Conservation (phyloP, 2,329 filamentous ascomycete species). For the Pyrenophora graminea region DNA sequence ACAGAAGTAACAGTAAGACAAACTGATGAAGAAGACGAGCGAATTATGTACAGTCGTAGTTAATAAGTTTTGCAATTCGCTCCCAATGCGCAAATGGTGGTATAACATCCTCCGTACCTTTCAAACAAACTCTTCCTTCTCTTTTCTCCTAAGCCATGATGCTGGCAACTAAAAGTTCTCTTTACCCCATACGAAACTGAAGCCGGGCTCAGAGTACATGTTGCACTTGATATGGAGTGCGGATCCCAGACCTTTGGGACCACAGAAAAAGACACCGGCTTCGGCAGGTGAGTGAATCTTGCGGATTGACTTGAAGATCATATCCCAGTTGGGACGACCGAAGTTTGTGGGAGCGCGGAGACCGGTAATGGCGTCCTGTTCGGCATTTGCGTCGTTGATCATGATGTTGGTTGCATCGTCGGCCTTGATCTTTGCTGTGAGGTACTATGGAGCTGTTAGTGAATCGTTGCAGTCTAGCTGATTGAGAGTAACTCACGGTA, state of each 20-base stretch:
- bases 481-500: slow-evolving; percentile 54
- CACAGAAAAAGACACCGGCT: slow-evolving; percentile 70
- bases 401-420: slow-evolving; percentile 90
- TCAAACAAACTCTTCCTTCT: not conserved
- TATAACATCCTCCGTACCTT: slow-evolving; percentile 9
- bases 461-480: not conserved
- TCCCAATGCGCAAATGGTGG: slow-evolving; percentile 15
- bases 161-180: slow-evolving; percentile 63
- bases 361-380: slow-evolving; percentile 83
- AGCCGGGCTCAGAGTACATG: slow-evolving; percentile 81
- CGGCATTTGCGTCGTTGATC: slow-evolving; percentile 85
- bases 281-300: slow-evolving; percentile 62
- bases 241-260: slow-evolving; percentile 78
- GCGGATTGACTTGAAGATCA: slow-evolving; percentile 82
- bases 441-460: slow-evolving; percentile 57
- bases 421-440: slow-evolving; percentile 83
- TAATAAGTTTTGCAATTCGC: slow-evolving; percentile 18
- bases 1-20: not conserved
- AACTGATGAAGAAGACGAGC: slow-evolving; percentile 3
- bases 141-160: not conserved
- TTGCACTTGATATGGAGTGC: slow-evolving; percentile 82
- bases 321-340: slow-evolving; percentile 86
- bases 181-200: slow-evolving; percentile 70
- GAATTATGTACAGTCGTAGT: slow-evolving; percentile 25
- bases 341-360: slow-evolving; percentile 83